A percentile compares a stretch with the other conserved stretches of the same genome.
Evolutionary conservation across 495 filamentous ascomycete species (phyloP).

Genomic region (Astrothelium subdiscretum): DNA sequence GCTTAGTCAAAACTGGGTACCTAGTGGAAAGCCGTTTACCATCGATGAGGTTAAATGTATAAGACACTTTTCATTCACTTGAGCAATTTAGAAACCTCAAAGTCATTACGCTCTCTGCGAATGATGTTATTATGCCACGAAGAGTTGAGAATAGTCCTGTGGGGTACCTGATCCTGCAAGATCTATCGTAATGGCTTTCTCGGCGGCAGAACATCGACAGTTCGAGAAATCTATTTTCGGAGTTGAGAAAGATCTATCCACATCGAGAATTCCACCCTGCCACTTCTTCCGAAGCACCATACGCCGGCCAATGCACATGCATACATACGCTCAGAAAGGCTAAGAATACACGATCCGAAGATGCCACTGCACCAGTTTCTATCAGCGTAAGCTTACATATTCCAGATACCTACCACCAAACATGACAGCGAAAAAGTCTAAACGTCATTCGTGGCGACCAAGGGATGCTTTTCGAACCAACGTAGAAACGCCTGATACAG

Average conservation of each 20-base stretch:
- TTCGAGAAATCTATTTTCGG: not conserved
- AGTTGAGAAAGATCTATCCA: not conserved
- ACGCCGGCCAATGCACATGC: not conserved
- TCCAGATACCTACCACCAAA: not conserved
- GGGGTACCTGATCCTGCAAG: too few species aligned
- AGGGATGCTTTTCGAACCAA: conserved; percentile 48
- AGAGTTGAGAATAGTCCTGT: too few species aligned
- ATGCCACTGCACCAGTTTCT: not conserved
- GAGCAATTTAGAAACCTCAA: too few species aligned
- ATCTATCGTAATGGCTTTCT: too few species aligned
- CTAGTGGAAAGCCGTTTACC: too few species aligned
- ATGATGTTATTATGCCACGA: too few species aligned
- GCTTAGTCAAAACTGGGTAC: too few species aligned
- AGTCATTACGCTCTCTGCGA: too few species aligned
- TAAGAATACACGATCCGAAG: not conserved
- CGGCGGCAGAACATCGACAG: too few species aligned
- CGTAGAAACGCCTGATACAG: conserved; percentile 83
- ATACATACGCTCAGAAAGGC: not conserved
- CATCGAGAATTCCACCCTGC: too few species aligned
- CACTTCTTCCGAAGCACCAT: not conserved
- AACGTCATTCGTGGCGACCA: conserved; percentile 2
- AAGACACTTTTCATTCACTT: too few species aligned
- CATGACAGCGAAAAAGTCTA: not conserved
- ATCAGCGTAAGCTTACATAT: not conserved
- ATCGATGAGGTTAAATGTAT: too few species aligned